A percentile compares a stretch with the other conserved stretches of the same genome.
Evolutionary conservation across 768 basidiomycete genomes (phyloP).

Genomic region (Mycena indigotica): DNA sequence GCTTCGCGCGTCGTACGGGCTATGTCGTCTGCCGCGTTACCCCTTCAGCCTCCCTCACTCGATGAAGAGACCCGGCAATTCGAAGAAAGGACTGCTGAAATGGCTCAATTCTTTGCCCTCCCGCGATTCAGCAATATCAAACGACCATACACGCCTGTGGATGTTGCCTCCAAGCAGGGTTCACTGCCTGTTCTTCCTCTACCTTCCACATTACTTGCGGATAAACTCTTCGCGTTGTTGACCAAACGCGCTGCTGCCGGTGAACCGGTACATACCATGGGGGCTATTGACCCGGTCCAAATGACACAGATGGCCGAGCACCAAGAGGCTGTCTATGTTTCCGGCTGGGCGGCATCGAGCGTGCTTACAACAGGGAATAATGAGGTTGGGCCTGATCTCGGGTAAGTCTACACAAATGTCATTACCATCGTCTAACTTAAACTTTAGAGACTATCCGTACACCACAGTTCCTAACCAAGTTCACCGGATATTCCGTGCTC

Average conservation of each 20-base stretch:
- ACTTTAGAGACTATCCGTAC: slow-evolving; percentile 84
- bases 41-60: slow-evolving; percentile 58
- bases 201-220: slow-evolving; percentile 75
- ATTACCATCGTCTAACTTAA: neutral
- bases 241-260: slow-evolving; percentile 61
- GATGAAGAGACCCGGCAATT: slow-evolving; percentile 63
- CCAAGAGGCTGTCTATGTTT: slow-evolving; percentile 88
- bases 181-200: slow-evolving; percentile 77
- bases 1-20: slow-evolving; percentile 31
- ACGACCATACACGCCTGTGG: slow-evolving; percentile 77
- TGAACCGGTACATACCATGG: slow-evolving; percentile 85
- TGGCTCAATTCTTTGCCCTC: slow-evolving; percentile 72
- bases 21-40: slow-evolving; percentile 51
- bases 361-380: slow-evolving; percentile 87
- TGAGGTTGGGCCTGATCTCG: slow-evolving; percentile 90
- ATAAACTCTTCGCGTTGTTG: slow-evolving; percentile 80
- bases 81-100: slow-evolving; percentile 58
- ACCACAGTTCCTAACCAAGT: slow-evolving; percentile 97
- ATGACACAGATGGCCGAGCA: slow-evolving; percentile 92
- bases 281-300: slow-evolving; percentile 90
- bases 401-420: slow-evolving; percentile 61
- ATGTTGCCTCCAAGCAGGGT: slow-evolving; percentile 89
- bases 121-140: slow-evolving; percentile 74
- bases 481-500: slow-evolving; percentile 86
- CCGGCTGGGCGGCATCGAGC: slow-evolving; percentile 89